Percentiles rank a stretch among this genome's conserved stretches.
Evolutionary conservation across 805 yeast genomes (phyloP).

Genomic region (Barnettozyma wickerhamii): DNA sequence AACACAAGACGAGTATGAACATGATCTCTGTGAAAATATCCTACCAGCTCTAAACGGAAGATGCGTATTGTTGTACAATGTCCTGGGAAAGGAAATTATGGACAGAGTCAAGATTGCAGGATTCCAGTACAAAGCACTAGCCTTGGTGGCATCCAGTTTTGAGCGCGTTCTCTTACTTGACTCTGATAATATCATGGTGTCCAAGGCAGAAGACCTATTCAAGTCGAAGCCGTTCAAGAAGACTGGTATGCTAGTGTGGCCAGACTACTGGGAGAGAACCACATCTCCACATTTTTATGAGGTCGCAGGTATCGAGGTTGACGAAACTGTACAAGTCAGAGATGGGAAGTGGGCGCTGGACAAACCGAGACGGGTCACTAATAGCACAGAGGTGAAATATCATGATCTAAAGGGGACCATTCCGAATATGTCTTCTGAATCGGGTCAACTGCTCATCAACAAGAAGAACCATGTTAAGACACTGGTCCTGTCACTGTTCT

Average conservation of each 20-base stretch:
- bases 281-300: constrained; percentile 66
- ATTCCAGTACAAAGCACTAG: constrained; percentile 66
- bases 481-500: constrained; percentile 54
- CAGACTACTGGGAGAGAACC: constrained; percentile 81
- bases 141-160: constrained; percentile 68
- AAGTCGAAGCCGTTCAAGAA: constrained; percentile 44
- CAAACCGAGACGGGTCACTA: constrained; percentile 24
- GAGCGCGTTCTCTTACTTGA: constrained; percentile 69
- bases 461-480: constrained; percentile 55
- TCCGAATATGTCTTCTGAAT: constrained; percentile 64
- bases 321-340: constrained; percentile 25
- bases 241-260: constrained; percentile 59
- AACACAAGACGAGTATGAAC: constrained; percentile 57
- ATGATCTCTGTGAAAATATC: constrained; percentile 56
- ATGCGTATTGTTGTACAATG: constrained; percentile 62
- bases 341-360: constrained; percentile 29
- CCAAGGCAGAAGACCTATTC: constrained; percentile 54
- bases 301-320: constrained; percentile 51
- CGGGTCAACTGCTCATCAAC: constrained; percentile 62
- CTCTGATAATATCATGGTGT: constrained; percentile 69
- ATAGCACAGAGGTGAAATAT: constrained; percentile 31
- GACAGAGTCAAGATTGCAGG: constrained; percentile 45
- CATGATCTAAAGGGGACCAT: constrained; percentile 59
- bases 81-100: constrained; percentile 42
- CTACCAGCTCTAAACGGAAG: constrained; percentile 58